Evolutionary conservation across 495 filamentous ascomycete genomes (phyloP).

Genomic region (Penicillium flavigenum): DNA sequence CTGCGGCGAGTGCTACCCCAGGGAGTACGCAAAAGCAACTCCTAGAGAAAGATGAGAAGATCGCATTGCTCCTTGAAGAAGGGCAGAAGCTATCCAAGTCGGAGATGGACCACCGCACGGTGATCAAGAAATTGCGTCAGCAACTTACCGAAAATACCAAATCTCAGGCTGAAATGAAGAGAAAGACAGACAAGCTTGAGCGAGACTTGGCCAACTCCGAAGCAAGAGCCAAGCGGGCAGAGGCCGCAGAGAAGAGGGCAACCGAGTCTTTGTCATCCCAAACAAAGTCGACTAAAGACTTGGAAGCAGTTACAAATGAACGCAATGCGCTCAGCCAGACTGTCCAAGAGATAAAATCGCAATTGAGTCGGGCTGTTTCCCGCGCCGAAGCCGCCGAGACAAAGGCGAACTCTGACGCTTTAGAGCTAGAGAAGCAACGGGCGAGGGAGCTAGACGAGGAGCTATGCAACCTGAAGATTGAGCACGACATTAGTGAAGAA

Average conservation of each 20-base stretch:
- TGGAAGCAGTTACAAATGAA: conserved; percentile 65
- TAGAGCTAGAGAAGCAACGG: conserved; percentile 67
- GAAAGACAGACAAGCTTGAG: conserved; percentile 65
- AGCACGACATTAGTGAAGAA: conserved; percentile 72
- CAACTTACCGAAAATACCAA: conserved; percentile 58
- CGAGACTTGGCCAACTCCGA: conserved; percentile 57
- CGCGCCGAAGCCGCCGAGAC: conserved; percentile 67
- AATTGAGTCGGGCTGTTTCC: conserved; percentile 66
- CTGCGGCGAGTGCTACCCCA: conserved; percentile 57
- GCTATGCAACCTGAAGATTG: conserved; percentile 66
- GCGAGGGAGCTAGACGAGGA: conserved; percentile 71
- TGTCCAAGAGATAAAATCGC: conserved; percentile 67
- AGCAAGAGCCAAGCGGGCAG: conserved; percentile 60
- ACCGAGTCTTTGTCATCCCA: conserved; percentile 63
- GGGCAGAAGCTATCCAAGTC: conserved; percentile 84
- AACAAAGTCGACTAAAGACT: conserved; percentile 66
- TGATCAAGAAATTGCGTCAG: conserved; percentile 83
- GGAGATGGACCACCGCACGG: conserved; percentile 77
- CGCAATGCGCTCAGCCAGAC: conserved; percentile 61
- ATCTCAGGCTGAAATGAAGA: conserved; percentile 43
- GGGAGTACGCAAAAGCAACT: conserved; percentile 73
- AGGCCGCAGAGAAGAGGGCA: conserved; percentile 64
- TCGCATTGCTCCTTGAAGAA: conserved; percentile 86
- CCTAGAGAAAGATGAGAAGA: conserved; percentile 85
- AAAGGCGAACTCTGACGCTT: conserved; percentile 62